These are phyloP conservation scores for Termitomyces heimii DNA, from an alignment of 768 basidiomycete species.

Conservation along the genomic window DNA sequence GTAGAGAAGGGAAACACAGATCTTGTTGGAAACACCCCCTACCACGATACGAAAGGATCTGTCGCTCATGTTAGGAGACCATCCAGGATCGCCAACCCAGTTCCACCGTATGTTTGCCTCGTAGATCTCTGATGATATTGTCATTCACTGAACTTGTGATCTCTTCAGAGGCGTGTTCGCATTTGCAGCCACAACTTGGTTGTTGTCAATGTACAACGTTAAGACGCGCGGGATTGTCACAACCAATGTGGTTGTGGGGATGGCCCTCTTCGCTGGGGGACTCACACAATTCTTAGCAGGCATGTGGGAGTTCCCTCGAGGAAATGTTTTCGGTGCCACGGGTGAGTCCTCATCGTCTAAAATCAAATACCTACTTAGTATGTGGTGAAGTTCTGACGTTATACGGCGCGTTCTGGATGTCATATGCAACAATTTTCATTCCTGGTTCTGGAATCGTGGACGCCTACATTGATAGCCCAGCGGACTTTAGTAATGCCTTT, in stretches of 20 bases:
- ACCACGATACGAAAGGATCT: background rate
- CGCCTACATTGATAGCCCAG: slow-evolving; percentile 37
- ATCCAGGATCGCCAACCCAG: slow-evolving; percentile 26
- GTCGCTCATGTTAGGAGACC: slow-evolving; percentile 4
- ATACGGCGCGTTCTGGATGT: slow-evolving; percentile 80
- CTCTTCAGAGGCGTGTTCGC: slow-evolving; percentile 27
- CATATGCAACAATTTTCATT: slow-evolving; percentile 62
- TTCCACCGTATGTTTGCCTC: slow-evolving; percentile 21
- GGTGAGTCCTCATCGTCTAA: slow-evolving; percentile 25
- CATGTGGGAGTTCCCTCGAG: slow-evolving; percentile 68
- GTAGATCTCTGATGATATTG: background rate
- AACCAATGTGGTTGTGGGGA: slow-evolving; percentile 67
- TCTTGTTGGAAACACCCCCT: background rate
- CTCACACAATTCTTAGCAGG: slow-evolving; percentile 78
- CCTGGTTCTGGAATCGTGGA: slow-evolving; percentile 53
- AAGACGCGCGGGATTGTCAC: slow-evolving; percentile 38
- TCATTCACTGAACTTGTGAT: background rate
- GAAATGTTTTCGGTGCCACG: slow-evolving; percentile 62
- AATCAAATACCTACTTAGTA: background rate
- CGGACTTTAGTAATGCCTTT: slow-evolving; percentile 48
- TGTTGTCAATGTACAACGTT: slow-evolving; percentile 65
- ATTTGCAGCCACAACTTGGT: slow-evolving; percentile 50
- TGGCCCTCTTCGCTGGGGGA: slow-evolving; percentile 72
- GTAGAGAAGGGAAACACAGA: background rate
- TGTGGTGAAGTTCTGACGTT: slow-evolving; percentile 52